phyloP scores from a whole-genome alignment of 257 asterid species.

The Nicotiana noctiflora region DNA sequence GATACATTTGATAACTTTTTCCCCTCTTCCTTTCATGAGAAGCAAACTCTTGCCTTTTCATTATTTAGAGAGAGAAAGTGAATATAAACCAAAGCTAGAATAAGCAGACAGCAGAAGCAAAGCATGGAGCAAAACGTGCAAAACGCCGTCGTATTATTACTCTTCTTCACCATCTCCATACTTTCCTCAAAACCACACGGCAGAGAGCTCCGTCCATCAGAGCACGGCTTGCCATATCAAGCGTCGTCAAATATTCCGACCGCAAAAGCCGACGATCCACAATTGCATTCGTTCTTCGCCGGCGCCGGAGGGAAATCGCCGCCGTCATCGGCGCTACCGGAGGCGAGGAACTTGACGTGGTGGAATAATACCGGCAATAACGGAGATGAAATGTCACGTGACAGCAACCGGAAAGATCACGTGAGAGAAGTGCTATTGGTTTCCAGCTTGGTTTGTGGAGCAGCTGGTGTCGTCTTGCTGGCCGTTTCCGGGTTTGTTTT shows the following conservation, averaged over 20 bases:
- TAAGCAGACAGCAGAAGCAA: background rate
- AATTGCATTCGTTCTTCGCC: constrained; percentile 42
- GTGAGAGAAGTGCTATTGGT: background rate
- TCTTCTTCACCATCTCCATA: background rate
- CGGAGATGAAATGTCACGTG: constrained; percentile 23
- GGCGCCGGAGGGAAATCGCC: constrained; percentile 15
- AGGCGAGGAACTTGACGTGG: constrained; percentile 57
- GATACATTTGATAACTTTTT: background rate
- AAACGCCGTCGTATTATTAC: background rate
- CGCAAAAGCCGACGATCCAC: constrained; percentile 6
- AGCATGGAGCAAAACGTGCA: background rate
- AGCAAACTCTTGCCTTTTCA: background rate
- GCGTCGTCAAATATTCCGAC: constrained; percentile 8
- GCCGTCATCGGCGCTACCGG: constrained; percentile 45
- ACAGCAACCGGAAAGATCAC: background rate
- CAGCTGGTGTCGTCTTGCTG: background rate
- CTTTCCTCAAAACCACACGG: constrained; percentile 6
- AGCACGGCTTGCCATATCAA: constrained; percentile 38
- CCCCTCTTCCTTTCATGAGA: background rate
- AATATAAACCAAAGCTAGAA: background rate
- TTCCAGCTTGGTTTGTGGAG: constrained; percentile 14
- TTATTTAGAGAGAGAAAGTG: background rate
- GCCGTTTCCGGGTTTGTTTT: constrained; percentile 7
- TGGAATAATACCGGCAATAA: constrained; percentile 21
- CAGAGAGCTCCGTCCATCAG: constrained; percentile 51